Base-by-base conservation (phyloP, 2,329 filamentous ascomycete genomes). In the Beauveria varroae region DNA sequence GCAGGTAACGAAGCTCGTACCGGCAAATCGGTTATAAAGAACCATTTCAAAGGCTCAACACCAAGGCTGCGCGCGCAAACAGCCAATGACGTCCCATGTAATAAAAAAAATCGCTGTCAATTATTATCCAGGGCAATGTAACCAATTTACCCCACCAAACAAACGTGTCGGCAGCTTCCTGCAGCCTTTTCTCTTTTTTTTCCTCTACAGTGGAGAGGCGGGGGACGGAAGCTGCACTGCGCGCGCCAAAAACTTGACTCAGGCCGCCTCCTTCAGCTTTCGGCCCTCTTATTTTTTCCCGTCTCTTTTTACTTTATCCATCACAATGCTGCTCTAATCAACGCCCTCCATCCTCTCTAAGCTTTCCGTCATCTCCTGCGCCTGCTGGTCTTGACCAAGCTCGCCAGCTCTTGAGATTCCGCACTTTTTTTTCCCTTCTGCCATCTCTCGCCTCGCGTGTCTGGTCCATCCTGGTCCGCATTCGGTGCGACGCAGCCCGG, bases 311-410 rank as follows among this genome's bases (percentile, higher is more conserved):
- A 18, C 41, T 43, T 43, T 50, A 58, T 58, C 28, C 62, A 57
- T 62, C 61, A 62, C 20, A 24, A 62, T 62, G 62, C 52, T 60
- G 57, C 51, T 60, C 8, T 60, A 22, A 44, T 30, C 40, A 40
- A 34, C 50, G 16, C 20, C 58, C 20, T 46, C 58, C 51, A 54
- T 60, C 58, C 12, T 50, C 34, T 22, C 41, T 40, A 41, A 40
- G 46, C 43, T 49, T 37, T 16, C n/a, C 26, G 44, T 26, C 43
- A 51, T 50, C 55, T 50, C 24, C 50, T 54, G 43, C 43, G 57
- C 46, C 61, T 59, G 50, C 56, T 57, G 40, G 54, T 59, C 61
- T 62, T 47, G 52, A 59, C 55, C 55, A 52, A 22, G 44, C 47
- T 44, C 34, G 47, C 53, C 54, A 40, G 40, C 30, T 49, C 34